A percentile compares a stretch with the other conserved stretches of the same genome.
These are phyloP conservation scores for Isabelozyma pseudorhagii DNA, from an alignment of 805 yeast species.

Conservation along the genomic window DNA sequence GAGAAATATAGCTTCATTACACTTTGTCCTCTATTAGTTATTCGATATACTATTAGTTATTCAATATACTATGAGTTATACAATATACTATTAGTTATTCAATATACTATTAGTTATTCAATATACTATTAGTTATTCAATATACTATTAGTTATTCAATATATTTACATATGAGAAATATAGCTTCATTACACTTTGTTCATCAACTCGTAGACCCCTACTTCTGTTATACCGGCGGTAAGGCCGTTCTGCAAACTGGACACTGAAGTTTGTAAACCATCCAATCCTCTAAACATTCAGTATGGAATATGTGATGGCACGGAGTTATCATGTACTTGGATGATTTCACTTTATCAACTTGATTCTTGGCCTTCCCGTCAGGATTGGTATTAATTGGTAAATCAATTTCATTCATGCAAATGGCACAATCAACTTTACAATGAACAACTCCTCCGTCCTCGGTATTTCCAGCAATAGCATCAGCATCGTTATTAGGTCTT, in stretches of 20 bases:
- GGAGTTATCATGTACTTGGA: constrained; percentile 81
- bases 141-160: no score
- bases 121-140: no score
- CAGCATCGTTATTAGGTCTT: constrained; percentile 9
- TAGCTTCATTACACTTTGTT: no score
- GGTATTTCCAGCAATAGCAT: constrained; percentile 10
- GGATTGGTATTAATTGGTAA: constrained; percentile 39
- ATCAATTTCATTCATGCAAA: constrained; percentile 81
- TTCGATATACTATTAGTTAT: no score
- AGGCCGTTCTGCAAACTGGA: constrained; percentile 83
- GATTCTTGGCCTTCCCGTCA: constrained; percentile 8
- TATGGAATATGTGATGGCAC: constrained; percentile 86
- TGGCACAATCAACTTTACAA: constrained; percentile 74
- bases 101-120: no score
- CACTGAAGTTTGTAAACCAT: constrained; percentile 91
- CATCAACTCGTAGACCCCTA: not conserved
- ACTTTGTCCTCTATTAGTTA: no score
- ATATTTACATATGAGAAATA: no score
- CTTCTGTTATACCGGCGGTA: constrained; percentile 65
- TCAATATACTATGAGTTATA: no score
- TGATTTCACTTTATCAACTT: constrained; percentile 14
- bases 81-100: no score
- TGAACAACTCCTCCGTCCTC: constrained; percentile 23
- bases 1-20: no score
- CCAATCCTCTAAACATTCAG: constrained; percentile 88